Evolutionary conservation across 108 stramenopile species (phyloP), one percentile per base, ranked within the genome.

Genomic region (Stephanodiscus minutulus): DNA sequence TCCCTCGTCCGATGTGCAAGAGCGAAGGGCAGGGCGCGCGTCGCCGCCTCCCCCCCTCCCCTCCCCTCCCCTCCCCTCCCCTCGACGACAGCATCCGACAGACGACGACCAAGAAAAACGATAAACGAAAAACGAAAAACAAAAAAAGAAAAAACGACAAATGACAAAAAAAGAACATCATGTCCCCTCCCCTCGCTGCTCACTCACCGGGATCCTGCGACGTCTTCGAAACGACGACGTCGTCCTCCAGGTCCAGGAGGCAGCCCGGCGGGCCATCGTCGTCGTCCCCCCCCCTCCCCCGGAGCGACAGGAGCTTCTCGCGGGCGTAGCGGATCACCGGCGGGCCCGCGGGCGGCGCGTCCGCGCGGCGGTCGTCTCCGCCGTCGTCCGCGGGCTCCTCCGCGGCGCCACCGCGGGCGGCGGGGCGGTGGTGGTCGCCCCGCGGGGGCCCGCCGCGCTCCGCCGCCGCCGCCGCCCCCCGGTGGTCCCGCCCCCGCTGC

Each of bases 221-320:
- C 18, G 65, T 65, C 54, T 67, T 59, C 25, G 87, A 85, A 24
- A 91, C 54, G 27, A 28, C 54, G 12, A 55, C 54, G 24, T 55
- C 54, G 18, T 85, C 90, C 36, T 90, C 87, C 67, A 91, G 47
- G 12, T 68, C 50, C 47, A 79, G 71, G 29, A 88, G 59, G 20
- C 48, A 37, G 9, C 65, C 73, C n/a, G 90, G 88, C 37, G 77
- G 60, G 27, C 60, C 57, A 11, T 37, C 24, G 17, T 49, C 66
- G 29, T 61, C 74, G 11, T 57, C 54, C 24, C 68, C 54, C 43
- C 65, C 60, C 25, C 17, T 66, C 6, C 88, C 86, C 44, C 93
- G 69, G 72, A 91, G 78, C 29, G 87, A 83, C 12, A 94, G 59
- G 20, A 94, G 79, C 60, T 86, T 87, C 71, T 94, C 93, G 33